Conservation (phyloP, 306 rosid species). For the Prunus salicina region DNA sequence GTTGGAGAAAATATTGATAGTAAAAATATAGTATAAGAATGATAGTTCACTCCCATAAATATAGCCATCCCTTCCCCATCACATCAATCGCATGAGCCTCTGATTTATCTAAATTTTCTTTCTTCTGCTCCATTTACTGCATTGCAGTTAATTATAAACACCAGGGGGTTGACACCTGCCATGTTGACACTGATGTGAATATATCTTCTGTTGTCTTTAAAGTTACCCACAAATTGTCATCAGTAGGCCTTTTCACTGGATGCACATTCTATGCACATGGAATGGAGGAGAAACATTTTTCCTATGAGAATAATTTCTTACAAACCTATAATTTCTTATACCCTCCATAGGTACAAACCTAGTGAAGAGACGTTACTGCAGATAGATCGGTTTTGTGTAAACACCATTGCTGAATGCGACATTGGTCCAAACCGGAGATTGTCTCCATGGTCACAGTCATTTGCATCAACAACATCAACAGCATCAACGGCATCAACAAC, state of each 20-base stretch:
- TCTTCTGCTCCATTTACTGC: neutral
- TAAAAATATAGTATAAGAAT: too few relatives aligned
- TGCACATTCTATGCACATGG: neutral
- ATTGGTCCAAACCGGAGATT: slow-evolving; percentile 52
- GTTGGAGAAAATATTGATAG: too few relatives aligned
- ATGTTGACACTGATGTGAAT: neutral
- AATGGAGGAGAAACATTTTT: slow-evolving; percentile 15
- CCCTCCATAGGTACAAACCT: slow-evolving; percentile 77
- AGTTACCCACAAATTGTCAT: neutral
- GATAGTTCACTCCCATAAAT: too few relatives aligned
- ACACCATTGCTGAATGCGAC: slow-evolving; percentile 78
- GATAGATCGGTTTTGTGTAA: slow-evolving; percentile 95
- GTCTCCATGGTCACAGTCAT: slow-evolving; percentile 55
- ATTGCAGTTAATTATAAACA: neutral
- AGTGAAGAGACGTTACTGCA: slow-evolving; percentile 85
- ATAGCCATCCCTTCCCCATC: too few relatives aligned
- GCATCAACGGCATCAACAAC: slow-evolving; percentile 17
- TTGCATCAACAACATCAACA: slow-evolving; percentile 51
- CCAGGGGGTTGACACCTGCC: neutral
- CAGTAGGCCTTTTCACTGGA: neutral
- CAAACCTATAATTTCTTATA: slow-evolving; percentile 22
- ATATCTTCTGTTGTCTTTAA: neutral
- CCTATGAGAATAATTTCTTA: slow-evolving; percentile 2
- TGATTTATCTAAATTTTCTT: neutral
- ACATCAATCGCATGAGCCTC: neutral